Conservation (phyloP, 306 rosid species). For the Leucaena leucocephala region DNA sequence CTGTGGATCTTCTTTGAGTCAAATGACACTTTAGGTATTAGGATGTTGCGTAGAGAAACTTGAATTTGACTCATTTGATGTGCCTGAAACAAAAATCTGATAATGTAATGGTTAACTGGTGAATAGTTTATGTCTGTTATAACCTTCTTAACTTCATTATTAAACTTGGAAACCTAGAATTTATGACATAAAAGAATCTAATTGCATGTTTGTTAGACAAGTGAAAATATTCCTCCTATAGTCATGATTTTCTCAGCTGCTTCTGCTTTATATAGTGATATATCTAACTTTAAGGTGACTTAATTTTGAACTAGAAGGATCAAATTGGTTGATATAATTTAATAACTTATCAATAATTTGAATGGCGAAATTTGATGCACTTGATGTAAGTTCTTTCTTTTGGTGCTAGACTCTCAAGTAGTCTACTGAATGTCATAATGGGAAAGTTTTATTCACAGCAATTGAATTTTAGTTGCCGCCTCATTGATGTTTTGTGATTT, state of each 20-base stretch:
- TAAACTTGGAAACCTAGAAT: background rate
- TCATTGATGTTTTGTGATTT: conserved; percentile 13
- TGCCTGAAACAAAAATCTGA: background rate
- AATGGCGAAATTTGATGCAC: conserved; percentile 4
- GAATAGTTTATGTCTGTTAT: background rate
- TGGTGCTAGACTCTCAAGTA: conserved; percentile 8
- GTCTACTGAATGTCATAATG: conserved; percentile 1
- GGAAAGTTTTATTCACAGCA: background rate
- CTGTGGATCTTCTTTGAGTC: background rate
- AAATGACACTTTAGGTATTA: background rate
- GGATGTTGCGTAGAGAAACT: background rate
- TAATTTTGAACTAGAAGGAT: conserved; percentile 14
- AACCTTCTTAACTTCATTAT: background rate
- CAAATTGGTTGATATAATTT: background rate
- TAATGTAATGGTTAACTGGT: conserved; percentile 2
- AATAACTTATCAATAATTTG: background rate
- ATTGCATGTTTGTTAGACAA: background rate
- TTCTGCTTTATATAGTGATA: background rate
- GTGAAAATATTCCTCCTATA: background rate
- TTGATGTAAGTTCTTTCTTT: conserved; percentile 7
- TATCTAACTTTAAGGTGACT: background rate
- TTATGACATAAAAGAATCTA: background rate
- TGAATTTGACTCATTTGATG: conserved; percentile 5
- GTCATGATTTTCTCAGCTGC: background rate
- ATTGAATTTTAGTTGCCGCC: conserved; percentile 5